phyloP scores from a whole-genome alignment of 1,284 basidiomycete species.

The Papiliotrema laurentii region DNA sequence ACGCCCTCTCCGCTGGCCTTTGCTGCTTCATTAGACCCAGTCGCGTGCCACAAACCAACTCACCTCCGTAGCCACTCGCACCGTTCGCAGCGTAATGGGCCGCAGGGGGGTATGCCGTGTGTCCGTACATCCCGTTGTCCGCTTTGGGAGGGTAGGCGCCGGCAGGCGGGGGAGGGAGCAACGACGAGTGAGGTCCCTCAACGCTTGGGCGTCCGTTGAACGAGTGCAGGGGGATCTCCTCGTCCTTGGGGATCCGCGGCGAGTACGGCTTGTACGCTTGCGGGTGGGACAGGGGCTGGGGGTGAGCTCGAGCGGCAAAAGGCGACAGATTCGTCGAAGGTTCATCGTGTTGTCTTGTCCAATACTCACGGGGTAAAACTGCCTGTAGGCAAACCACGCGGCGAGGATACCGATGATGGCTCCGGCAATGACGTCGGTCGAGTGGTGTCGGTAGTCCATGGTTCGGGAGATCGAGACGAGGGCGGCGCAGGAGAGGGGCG shows the following conservation, averaged over 20 bases:
- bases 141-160: no score
- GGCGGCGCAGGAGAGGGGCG: slow-evolving; percentile 71
- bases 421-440: slow-evolving; percentile 42
- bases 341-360: not conserved
- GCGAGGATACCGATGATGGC: slow-evolving; percentile 33
- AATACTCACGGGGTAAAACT: slow-evolving; percentile 44
- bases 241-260: slow-evolving; percentile 33
- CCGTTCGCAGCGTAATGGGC: no score
- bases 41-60: no score
- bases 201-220: no score
- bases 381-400: slow-evolving; percentile 42
- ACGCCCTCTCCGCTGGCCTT: no score
- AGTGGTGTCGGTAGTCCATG: slow-evolving; percentile 54
- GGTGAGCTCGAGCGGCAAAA: not conserved
- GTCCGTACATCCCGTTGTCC: no score
- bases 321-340: not conserved
- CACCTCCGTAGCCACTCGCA: no score
- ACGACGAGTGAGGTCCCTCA: no score
- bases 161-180: no score
- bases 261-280: slow-evolving; percentile 38
- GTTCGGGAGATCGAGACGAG: slow-evolving; percentile 82
- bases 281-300: slow-evolving; percentile 24
- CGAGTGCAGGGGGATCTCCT: slow-evolving; percentile 13
- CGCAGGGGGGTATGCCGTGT: no score
- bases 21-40: no score